Conservation (phyloP, 73 alveolate species). For the Paramecium bursaria region DNA sequence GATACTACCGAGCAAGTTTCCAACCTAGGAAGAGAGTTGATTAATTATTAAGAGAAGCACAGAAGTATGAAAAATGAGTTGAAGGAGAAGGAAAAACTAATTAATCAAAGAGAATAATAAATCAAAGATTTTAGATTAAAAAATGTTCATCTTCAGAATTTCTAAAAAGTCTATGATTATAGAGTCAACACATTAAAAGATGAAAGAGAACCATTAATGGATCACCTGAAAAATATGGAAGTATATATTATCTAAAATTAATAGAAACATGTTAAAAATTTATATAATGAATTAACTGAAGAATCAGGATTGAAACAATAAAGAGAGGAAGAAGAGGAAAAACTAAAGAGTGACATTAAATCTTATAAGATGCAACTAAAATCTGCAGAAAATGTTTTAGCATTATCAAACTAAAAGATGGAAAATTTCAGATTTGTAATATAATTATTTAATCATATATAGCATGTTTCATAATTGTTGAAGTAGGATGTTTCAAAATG, state of each 20-base stretch:
- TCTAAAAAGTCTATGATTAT: slow-evolving; percentile 66
- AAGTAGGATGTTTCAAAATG: background rate
- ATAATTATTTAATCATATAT: background rate
- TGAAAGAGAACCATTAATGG: slow-evolving; percentile 65
- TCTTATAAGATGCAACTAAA: background rate
- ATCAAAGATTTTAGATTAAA: slow-evolving; percentile 63
- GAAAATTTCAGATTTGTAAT: slow-evolving; percentile 52
- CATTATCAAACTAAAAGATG: slow-evolving; percentile 21
- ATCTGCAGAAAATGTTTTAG: slow-evolving; percentile 31
- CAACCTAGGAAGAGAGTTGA: slow-evolving; percentile 14
- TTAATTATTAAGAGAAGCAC: slow-evolving; percentile 48
- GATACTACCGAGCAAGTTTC: slow-evolving; percentile 4
- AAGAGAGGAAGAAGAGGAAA: slow-evolving; percentile 39
- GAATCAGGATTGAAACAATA: slow-evolving; percentile 63
- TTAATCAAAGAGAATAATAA: slow-evolving; percentile 64
- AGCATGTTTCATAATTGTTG: background rate
- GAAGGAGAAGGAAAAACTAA: slow-evolving; percentile 57
- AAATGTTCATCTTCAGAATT: slow-evolving; percentile 60
- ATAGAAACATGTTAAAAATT: slow-evolving; percentile 48
- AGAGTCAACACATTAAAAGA: slow-evolving; percentile 63
- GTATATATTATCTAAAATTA: too few relatives aligned
- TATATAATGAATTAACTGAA: slow-evolving; percentile 60
- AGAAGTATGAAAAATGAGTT: slow-evolving; percentile 46
- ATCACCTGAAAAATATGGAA: slow-evolving; percentile 66
- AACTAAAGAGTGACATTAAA: slow-evolving; percentile 13